phyloP scores from a whole-genome alignment of 2,329 filamentous ascomycete genomes.

The Claviceps africana region DNA sequence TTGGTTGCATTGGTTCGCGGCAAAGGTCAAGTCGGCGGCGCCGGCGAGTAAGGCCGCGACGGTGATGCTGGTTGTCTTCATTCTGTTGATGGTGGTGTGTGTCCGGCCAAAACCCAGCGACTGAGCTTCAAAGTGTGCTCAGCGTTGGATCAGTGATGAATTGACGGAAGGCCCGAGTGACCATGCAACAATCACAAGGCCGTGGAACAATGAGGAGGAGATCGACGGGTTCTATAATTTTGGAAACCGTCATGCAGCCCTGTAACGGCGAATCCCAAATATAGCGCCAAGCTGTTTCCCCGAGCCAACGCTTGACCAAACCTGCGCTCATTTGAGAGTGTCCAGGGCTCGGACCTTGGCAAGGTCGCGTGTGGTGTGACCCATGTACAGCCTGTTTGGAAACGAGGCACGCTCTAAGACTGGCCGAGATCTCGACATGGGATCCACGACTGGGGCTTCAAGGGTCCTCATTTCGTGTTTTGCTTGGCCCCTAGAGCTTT shows the following conservation, averaged over 20 bases:
- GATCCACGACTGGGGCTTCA: not conserved
- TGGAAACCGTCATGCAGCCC: not conserved
- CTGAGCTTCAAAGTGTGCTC: not conserved
- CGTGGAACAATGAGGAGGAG: not conserved
- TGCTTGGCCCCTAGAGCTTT: not conserved
- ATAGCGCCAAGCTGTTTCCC: not conserved
- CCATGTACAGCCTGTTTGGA: not conserved
- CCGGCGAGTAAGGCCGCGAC: conserved; percentile 1
- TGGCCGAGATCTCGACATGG: not conserved
- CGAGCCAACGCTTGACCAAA: not conserved
- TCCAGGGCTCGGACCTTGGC: not conserved
- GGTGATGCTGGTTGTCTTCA: not conserved
- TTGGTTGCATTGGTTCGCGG: conserved; percentile 12
- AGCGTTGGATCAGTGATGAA: not conserved
- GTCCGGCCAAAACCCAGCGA: not conserved
- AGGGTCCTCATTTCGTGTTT: not conserved
- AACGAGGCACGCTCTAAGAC: not conserved
- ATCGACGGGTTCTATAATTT: not conserved
- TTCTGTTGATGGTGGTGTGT: not conserved
- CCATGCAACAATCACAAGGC: not conserved
- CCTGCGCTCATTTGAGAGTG: not conserved
- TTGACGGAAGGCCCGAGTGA: not conserved
- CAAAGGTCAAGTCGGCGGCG: not conserved
- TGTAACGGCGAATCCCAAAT: not conserved
- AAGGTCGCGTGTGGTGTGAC: not conserved